phyloP scores from a whole-genome alignment of 2,329 filamentous ascomycete species.

The Scleromitrula shiraiana region DNA sequence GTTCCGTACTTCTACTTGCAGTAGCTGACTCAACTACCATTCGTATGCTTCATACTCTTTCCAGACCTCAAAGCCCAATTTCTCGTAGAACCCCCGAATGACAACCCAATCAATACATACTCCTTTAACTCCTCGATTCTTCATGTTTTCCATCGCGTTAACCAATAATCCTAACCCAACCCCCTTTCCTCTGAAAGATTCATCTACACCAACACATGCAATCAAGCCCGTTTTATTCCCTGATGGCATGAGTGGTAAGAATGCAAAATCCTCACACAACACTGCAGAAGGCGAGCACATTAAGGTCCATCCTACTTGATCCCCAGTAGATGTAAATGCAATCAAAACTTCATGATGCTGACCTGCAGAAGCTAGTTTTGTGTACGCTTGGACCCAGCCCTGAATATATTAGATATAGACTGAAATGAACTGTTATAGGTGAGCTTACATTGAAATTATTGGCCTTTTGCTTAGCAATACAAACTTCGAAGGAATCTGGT shows the following conservation, averaged over 20 bases:
- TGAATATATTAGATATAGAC: conserved; percentile 12
- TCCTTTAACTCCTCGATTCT: conserved; percentile 33
- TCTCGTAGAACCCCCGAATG: conserved; percentile 37
- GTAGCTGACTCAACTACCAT: neutral
- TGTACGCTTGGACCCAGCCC: conserved; percentile 36
- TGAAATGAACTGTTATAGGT: neutral
- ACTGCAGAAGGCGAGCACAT: conserved; percentile 33
- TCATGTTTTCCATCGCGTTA: conserved; percentile 37
- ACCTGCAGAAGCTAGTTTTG: conserved; percentile 28
- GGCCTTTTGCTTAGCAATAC: conserved; percentile 32
- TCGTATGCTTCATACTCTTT: conserved; percentile 31
- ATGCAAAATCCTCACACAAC: conserved; percentile 33
- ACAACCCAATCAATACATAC: conserved; percentile 38
- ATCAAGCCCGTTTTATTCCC: conserved; percentile 36
- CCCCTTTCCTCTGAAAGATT: conserved; percentile 31
- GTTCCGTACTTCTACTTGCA: neutral
- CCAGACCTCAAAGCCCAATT: conserved; percentile 34
- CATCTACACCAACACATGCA: conserved; percentile 37
- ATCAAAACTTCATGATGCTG: conserved; percentile 36
- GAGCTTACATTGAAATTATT: conserved; percentile 30
- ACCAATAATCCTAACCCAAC: conserved; percentile 36
- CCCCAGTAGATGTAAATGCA: conserved; percentile 31
- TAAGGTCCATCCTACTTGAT: conserved; percentile 38
- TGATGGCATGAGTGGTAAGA: conserved; percentile 31
- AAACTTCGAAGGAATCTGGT: conserved; percentile 32